Evolutionary conservation across 2,329 filamentous ascomycete species (phyloP), one percentile per base, ranked within the genome.

Genomic region (Exophiala phaeomuriformis): DNA sequence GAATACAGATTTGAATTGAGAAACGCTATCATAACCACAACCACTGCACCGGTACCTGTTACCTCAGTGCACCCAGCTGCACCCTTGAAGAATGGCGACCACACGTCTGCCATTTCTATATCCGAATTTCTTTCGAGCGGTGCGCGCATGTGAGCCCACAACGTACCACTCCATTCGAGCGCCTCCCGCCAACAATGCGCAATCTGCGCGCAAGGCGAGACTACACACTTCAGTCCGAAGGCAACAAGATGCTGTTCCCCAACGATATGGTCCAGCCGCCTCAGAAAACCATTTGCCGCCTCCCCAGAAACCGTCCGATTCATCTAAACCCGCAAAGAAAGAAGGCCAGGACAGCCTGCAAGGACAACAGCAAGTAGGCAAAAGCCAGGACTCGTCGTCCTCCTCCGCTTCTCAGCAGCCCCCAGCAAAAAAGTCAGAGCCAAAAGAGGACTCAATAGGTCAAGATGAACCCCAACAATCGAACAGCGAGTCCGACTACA

Each of bases 61-160:
- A 49, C 5, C 5, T 29, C 27, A 9, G 33, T 19, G 4, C n/a
- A 19, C 6, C 9, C 5, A 41, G n/a, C 6, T 12, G 19, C 47
- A 41, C 19, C 27, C 28, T 6, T 10, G 4, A 32, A 12, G 29
- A 30, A 88, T 88, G 81, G 76, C 83, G 58, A 75, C 78, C 28
- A 72, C 75, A 56, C 77, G 84, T 64, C 73, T 88, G 55, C 79
- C 80, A 10, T 87, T 87, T 64, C 73, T 88, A 12, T 87, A 86
- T 61, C 83, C 85, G 43, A 81, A 82, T 61, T 69, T 87, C 51
- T 79, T 84, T 68, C 80, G 82, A 51, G 73, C 76, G 10, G 67
- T 76, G 59, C 74, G 76, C 64, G 68, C 68, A 65, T 80, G 69
- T 66, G 73, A 70, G 66, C 73, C 68, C 39, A 71, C 59, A 31